Base-by-base conservation (phyloP, 2,329 filamentous ascomycete genomes). In the Cladosporium sp. region DNA sequence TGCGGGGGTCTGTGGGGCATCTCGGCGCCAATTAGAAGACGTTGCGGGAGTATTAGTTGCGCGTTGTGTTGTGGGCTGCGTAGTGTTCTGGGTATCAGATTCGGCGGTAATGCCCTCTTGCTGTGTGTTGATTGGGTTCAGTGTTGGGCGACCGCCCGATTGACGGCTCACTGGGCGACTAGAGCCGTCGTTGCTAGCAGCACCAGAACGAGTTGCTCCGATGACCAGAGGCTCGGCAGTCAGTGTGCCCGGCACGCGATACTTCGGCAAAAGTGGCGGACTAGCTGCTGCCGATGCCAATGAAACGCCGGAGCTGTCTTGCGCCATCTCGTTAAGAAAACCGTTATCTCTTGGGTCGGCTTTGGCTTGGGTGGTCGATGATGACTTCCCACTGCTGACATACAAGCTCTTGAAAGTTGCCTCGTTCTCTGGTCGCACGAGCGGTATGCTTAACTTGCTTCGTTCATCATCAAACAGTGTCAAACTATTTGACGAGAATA, bases 401-500 rank as follows among this genome's bases (percentile, higher is more conserved):
- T 51, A 51, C 51, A 97, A 81, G 65, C 87, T 84, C 67, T 89
- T 94, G 77, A 95, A 97, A 0, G 85, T 76, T 3, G 79, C 80
- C 59, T 96, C 91, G 67, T 96, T 88, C 73, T 97, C 94, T 0
- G 94, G 94, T 28, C 94, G 86, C 40, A 96, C 92, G 65, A 99
- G 88, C 2, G 94, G 94, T 36, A 99, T 88, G 15, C 90, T 92
- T 12, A 97, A 79, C 69, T 93, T 94, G 71, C 89, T 91, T 47
- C 88, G 84, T 60, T 96, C 90, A 69, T 91, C 89, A 66, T 95
- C 90, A 65, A 92, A 92, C 28, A 97, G 79, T 0, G 89, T 88
- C 79, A 99, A 85, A 63, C 88, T 88, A 69, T 96, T 96, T 64
- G 92, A 90, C 0, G 94, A 97, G 67, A 99, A 90, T 20, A 97